phyloP scores from a whole-genome alignment of 768 basidiomycete species.

The Calocybe indica region DNA sequence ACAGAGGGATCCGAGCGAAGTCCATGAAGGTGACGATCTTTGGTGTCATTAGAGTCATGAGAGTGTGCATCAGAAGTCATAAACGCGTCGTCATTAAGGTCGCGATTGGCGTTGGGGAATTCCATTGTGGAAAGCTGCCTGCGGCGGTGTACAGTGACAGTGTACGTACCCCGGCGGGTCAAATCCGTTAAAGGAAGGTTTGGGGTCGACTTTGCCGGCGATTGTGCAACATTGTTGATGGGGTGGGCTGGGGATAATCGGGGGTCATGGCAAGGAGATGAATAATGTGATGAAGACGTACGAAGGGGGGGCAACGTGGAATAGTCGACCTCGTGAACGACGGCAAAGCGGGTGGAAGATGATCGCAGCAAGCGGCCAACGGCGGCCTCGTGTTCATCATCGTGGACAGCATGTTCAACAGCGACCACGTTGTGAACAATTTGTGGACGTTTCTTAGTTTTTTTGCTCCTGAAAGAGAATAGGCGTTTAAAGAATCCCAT shows the following conservation, averaged over 20 bases:
- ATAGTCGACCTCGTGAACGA: conserved; percentile 52
- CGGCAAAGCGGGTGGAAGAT: conserved; percentile 60
- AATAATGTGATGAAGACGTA: conserved; percentile 30
- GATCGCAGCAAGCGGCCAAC: conserved; percentile 59
- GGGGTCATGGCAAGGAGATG: not conserved
- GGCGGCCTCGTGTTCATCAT: conserved; percentile 47
- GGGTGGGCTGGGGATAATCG: conserved; percentile 47
- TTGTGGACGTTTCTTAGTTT: conserved; percentile 37
- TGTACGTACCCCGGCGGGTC: conserved; percentile 56
- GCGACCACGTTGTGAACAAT: conserved; percentile 19
- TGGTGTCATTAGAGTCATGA: conserved; percentile 28
- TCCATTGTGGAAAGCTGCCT: conserved; percentile 51
- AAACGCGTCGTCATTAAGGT: conserved; percentile 18
- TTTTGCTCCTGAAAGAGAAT: conserved; percentile 64
- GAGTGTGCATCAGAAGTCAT: conserved; percentile 17
- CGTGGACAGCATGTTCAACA: conserved; percentile 21
- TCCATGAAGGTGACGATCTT: conserved; percentile 45
- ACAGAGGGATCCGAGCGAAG: conserved; percentile 78
- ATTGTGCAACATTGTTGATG: conserved; percentile 49
- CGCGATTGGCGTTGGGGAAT: conserved; percentile 57
- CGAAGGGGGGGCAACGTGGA: conserved; percentile 61
- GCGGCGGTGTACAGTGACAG: conserved; percentile 64
- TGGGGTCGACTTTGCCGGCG: conserved; percentile 42
- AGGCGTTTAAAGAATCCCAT: conserved; percentile 73
- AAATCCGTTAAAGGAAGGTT: conserved; percentile 48